Base-by-base conservation (phyloP, 139 green algal species). In the Auxenochlorella pyrenoidosa region DNA sequence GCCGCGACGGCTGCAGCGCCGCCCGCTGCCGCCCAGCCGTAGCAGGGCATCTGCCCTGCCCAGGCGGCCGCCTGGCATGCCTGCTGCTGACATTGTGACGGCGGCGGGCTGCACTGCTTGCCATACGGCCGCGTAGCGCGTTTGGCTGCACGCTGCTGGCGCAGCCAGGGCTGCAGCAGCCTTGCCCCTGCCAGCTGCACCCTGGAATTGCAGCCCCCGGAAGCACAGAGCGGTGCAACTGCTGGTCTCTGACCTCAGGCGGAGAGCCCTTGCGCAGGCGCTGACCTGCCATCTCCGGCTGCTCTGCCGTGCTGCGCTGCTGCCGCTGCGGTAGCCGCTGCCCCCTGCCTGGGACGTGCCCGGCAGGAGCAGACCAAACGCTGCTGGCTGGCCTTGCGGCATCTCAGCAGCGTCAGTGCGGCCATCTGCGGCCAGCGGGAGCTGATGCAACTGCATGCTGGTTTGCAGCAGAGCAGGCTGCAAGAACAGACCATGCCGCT, bases 391-490 rank as follows among this genome's bases (percentile, higher is more conserved):
- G 15, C 10, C 41, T 34, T 12, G 43, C 43, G 58, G 43, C 0
- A 30, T 10, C 15, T 51, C 40, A 18, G 40, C 0, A 0, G 26
- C 40, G 47, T 4, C 40, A 22, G 26, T 12, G 16, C 18, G 0
- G 22, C 24, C 30, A 15, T 26, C 70, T 76, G 70, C 15, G n/a
- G 36, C 70, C 18, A 24, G n/a, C 21, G 28, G 54, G 24, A 85
- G 41, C 40, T 41, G 40, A 1, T 32, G 68, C 28, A 85, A 28
- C 47, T 81, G 75, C 13, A 22, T 28, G 43, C 75, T 59, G 43
- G 75, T 30, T 30, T 81, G 75, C 10, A 81, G 75, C 75, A 81
- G 43, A 2, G 75, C 44, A 18, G 75, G 75, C 75, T 81, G 75
- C 75, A 41, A 28, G 18, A 81, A 81, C 13, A 81, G 30, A 5